These are phyloP conservation scores for Phytophthora megakarya DNA, from an alignment of 352 stramenopile species.

Conservation along the genomic window DNA sequence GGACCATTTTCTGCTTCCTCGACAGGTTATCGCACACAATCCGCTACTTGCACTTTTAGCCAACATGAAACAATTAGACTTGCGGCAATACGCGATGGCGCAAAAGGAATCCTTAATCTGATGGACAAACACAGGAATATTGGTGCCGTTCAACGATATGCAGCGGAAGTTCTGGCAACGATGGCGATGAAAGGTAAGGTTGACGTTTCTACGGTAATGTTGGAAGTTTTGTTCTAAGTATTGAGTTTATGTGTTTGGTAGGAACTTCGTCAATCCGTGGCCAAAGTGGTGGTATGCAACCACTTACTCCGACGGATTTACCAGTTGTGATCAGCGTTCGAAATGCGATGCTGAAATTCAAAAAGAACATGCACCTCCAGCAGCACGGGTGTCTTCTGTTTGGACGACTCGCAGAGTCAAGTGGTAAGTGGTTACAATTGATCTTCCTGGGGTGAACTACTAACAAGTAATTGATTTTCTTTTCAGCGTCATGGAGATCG, in stretches of 20 bases:
- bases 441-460: background rate
- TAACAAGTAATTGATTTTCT: conserved; percentile 7
- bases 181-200: conserved; percentile 43
- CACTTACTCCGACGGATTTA: conserved; percentile 34
- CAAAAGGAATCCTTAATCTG: conserved; percentile 34
- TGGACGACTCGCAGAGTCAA: conserved; percentile 44
- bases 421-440: conserved; percentile 18
- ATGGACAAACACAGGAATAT: conserved; percentile 51
- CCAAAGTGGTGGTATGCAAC: background rate
- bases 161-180: conserved; percentile 48
- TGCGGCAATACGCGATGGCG: conserved; percentile 18
- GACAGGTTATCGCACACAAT: conserved; percentile 45
- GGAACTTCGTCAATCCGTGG: conserved; percentile 10
- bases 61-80: conserved; percentile 43
- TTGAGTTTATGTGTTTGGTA: background rate
- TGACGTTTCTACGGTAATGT: background rate
- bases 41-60: conserved; percentile 35
- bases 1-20: conserved; percentile 57
- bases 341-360: conserved; percentile 57
- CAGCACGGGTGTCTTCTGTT: conserved; percentile 46
- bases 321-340: conserved; percentile 34
- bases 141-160: conserved; percentile 44
- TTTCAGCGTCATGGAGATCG: conserved; percentile 41
- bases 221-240: background rate
- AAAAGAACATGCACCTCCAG: conserved; percentile 47